These are phyloP conservation scores for Populus deltoides DNA, from an alignment of 345 rosid genomes.

Conservation along the genomic window DNA sequence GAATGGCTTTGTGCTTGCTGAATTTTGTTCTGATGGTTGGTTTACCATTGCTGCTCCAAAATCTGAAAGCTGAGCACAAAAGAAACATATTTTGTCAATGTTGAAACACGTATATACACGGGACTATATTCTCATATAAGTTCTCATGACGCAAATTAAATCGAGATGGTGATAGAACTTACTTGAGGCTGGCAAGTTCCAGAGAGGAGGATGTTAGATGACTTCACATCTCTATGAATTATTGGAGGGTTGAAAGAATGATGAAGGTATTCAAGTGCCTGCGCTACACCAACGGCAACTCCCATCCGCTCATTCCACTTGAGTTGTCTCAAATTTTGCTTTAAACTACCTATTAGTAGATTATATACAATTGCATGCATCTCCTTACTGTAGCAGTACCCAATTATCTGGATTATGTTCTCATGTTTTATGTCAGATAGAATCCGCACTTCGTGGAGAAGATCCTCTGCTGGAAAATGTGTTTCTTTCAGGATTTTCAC, in stretches of 20 bases:
- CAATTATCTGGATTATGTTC: constrained; percentile 36
- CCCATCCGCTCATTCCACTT: constrained; percentile 35
- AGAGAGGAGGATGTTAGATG: constrained; percentile 43
- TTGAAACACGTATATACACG: background rate
- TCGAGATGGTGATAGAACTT: background rate
- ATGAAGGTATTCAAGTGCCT: constrained; percentile 43
- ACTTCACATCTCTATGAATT: constrained; percentile 38
- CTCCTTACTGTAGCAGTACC: constrained; percentile 27
- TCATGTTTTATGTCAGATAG: constrained; percentile 26
- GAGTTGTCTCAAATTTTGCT: constrained; percentile 27
- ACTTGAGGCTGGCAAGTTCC: constrained; percentile 35
- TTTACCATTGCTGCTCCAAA: constrained; percentile 30
- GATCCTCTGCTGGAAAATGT: constrained; percentile 26
- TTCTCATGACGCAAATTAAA: background rate
- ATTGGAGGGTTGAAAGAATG: constrained; percentile 38
- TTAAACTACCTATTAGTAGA: constrained; percentile 35
- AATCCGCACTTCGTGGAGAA: constrained; percentile 36
- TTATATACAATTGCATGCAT: constrained; percentile 35
- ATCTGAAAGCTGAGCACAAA: constrained; percentile 16
- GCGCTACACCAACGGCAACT: constrained; percentile 40
- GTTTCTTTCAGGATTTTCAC: constrained; percentile 36
- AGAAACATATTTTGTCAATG: background rate
- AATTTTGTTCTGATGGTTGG: constrained; percentile 22
- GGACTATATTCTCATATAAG: too few species aligned
- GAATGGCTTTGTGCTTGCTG: constrained; percentile 19